Evolutionary conservation across 768 basidiomycete species (phyloP).

Genomic region (Mrakia hoshinonis): DNA sequence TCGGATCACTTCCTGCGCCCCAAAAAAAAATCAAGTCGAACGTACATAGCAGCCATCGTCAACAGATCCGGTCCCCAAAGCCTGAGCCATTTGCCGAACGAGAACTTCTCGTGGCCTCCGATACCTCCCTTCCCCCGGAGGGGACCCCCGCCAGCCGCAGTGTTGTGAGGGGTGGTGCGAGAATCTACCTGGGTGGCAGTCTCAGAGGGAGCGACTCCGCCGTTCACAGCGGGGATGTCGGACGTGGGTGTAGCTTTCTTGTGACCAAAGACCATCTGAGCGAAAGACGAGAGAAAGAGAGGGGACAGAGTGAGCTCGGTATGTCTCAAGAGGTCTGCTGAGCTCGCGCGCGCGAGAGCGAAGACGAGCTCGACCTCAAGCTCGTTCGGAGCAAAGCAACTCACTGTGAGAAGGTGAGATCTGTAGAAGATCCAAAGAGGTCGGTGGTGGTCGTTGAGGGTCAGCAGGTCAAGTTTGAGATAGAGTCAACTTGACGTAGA

Average conservation of each 20-base stretch:
- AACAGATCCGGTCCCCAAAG: conserved; percentile 24
- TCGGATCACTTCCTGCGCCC: neutral
- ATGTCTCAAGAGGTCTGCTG: too few relatives aligned
- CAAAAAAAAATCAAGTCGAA: neutral
- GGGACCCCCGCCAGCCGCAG: neutral
- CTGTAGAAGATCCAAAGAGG: neutral
- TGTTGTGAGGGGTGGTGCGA: neutral
- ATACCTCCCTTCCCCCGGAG: conserved; percentile 17
- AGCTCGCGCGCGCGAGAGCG: neutral
- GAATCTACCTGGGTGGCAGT: neutral
- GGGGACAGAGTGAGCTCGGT: neutral
- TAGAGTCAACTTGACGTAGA: too few relatives aligned
- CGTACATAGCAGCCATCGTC: conserved; percentile 55
- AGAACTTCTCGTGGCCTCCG: conserved; percentile 8
- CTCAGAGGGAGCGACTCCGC: neutral
- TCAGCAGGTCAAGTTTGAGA: too few relatives aligned
- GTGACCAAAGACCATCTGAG: conserved; percentile 7
- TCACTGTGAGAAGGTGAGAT: neutral
- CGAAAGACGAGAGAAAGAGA: neutral
- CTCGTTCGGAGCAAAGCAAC: too few relatives aligned
- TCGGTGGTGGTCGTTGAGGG: neutral
- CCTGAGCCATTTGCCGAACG: conserved; percentile 8
- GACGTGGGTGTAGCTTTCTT: neutral
- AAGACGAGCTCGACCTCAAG: neutral
- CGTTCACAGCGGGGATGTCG: neutral